These are phyloP conservation scores for Staphylotrichum tortipilum DNA, from an alignment of 495 filamentous ascomycete species.

Conservation along the genomic window DNA sequence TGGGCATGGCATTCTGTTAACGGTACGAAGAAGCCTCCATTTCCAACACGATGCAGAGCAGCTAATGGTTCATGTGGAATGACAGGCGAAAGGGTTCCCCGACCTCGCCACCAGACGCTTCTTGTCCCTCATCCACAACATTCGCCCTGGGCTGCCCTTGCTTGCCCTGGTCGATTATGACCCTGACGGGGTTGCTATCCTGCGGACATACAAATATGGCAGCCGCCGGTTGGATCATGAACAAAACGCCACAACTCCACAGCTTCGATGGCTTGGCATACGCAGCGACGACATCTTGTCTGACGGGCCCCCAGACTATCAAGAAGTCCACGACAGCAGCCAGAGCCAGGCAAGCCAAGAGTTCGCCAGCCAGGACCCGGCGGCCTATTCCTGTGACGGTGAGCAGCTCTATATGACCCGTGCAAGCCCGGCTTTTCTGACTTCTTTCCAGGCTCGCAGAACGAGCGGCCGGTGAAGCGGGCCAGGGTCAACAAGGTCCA, in stretches of 20 bases:
- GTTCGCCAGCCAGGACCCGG: slow-evolving; percentile 14
- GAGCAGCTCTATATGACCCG: background rate
- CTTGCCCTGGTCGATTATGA: slow-evolving; percentile 76
- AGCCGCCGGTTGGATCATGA: slow-evolving; percentile 67
- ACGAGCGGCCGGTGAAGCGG: slow-evolving; percentile 11
- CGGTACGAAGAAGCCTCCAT: slow-evolving; percentile 9
- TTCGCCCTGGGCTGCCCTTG: slow-evolving; percentile 38
- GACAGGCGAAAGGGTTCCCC: slow-evolving; percentile 83
- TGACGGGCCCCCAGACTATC: background rate
- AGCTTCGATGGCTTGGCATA: slow-evolving; percentile 68
- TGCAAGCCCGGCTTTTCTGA: background rate
- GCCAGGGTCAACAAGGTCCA: background rate
- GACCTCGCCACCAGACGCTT: slow-evolving; percentile 76
- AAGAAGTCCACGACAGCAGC: background rate
- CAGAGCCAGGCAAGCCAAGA: slow-evolving; percentile 14
- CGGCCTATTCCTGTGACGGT: slow-evolving; percentile 3
- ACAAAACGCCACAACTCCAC: slow-evolving; percentile 45
- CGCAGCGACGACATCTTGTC: slow-evolving; percentile 48
- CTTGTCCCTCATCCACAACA: slow-evolving; percentile 37
- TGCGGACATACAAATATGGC: slow-evolving; percentile 82
- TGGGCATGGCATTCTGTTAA: slow-evolving; percentile 27
- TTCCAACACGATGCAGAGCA: too few species aligned
- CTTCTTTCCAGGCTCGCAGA: background rate
- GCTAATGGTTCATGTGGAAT: too few species aligned
- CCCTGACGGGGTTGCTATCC: slow-evolving; percentile 76